These are phyloP conservation scores for Cyberlindnera galapagoensis DNA, from an alignment of 805 yeast genomes.

Conservation along the genomic window DNA sequence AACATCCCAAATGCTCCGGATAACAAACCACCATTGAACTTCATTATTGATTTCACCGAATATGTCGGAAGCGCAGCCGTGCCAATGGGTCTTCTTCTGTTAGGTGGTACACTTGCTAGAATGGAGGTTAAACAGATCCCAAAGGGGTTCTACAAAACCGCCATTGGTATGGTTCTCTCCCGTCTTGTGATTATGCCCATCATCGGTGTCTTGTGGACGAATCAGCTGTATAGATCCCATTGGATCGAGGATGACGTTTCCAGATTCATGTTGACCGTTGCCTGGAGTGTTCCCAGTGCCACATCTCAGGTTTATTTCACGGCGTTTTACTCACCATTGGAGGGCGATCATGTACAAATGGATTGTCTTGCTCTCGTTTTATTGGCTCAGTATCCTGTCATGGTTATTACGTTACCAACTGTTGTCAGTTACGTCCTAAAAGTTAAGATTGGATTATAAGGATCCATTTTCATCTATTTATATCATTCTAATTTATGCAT, in stretches of 20 bases:
- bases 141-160: conserved; percentile 64
- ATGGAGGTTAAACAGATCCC: conserved; percentile 55
- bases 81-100: conserved; percentile 72
- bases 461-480: neutral
- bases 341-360: conserved; percentile 49
- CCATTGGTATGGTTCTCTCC: conserved; percentile 46
- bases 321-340: conserved; percentile 75
- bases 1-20: conserved; percentile 78
- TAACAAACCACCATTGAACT: conserved; percentile 72
- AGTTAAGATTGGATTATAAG: conserved; percentile 6
- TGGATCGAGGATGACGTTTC: conserved; percentile 58
- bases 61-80: conserved; percentile 86
- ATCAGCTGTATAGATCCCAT: conserved; percentile 53
- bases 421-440: conserved; percentile 28
- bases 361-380: conserved; percentile 77
- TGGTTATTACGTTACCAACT: conserved; percentile 68
- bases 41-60: conserved; percentile 71
- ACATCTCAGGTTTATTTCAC: conserved; percentile 86
- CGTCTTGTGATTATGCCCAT: conserved; percentile 72
- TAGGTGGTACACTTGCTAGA: conserved; percentile 87
- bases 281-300: conserved; percentile 80
- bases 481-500: too few relatives aligned
- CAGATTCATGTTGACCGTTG: conserved; percentile 65
- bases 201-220: conserved; percentile 62
- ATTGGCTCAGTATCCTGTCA: conserved; percentile 63